A percentile compares a stretch with the other conserved stretches of the same genome.
Conservation (phyloP, 176 grass and related monocot genomes). For the Ensete glaucum region DNA sequence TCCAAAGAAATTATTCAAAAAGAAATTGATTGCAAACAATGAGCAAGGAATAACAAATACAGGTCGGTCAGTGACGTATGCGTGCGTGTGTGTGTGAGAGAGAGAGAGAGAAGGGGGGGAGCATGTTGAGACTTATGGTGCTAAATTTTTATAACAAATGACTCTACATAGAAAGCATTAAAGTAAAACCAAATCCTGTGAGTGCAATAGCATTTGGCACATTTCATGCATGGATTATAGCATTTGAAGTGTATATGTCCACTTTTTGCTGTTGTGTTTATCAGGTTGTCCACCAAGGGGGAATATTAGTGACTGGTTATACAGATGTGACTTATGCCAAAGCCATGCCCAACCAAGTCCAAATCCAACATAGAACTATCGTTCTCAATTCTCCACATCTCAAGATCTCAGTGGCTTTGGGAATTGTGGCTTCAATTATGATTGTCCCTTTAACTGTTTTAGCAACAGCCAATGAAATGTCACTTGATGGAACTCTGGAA, state of each 20-base stretch:
- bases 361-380: background rate
- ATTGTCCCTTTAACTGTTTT: background rate
- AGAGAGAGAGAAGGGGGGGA: too few species aligned
- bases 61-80: background rate
- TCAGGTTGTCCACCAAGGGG: background rate
- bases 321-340: background rate
- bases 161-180: background rate
- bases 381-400: background rate
- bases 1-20: too few species aligned
- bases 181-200: background rate
- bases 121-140: too few species aligned
- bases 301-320: background rate
- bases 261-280: background rate
- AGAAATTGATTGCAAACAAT: background rate
- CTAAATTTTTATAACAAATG: too few species aligned
- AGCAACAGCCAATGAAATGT: background rate
- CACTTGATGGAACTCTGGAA: background rate
- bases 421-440: background rate
- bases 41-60: background rate
- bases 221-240: background rate
- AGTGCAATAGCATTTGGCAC: background rate
- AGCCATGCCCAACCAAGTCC: background rate
- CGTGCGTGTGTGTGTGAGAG: too few species aligned
- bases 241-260: background rate
- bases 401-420: background rate